These are phyloP conservation scores for Cyberlindnera nakhonratchasimensis DNA, from an alignment of 805 yeast species.

Conservation along the genomic window DNA sequence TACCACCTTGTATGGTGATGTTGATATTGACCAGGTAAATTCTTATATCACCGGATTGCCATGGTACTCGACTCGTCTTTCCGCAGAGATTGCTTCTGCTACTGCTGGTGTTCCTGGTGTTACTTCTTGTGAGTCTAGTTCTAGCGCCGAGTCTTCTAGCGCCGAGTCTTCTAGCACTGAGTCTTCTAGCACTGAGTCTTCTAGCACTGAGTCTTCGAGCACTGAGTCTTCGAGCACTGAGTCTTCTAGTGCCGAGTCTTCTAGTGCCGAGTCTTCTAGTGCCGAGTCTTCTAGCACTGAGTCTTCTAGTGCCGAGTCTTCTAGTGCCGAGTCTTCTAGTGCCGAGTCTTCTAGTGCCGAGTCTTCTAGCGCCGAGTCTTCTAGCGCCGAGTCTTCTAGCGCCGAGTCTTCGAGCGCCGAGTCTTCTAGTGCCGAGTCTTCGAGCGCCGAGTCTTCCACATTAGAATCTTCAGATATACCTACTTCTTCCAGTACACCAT, in stretches of 20 bases:
- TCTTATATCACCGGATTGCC: constrained; percentile 29
- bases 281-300: too few relatives aligned
- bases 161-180: too few relatives aligned
- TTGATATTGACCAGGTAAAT: constrained; percentile 13
- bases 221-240: too few relatives aligned
- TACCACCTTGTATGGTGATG: constrained; percentile 1
- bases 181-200: too few relatives aligned
- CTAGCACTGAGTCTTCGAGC: too few relatives aligned
- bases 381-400: neutral
- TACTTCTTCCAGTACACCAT: neutral
- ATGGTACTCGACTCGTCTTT: constrained; percentile 25
- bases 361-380: too few relatives aligned
- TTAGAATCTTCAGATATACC: neutral
- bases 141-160: neutral
- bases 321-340: too few relatives aligned
- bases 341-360: too few relatives aligned
- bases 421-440: neutral
- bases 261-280: too few relatives aligned
- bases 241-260: too few relatives aligned
- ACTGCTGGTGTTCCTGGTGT: constrained; percentile 4
- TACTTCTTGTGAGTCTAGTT: neutral
- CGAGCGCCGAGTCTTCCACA: neutral
- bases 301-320: too few relatives aligned
- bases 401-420: neutral
- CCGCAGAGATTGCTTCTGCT: neutral